Evolutionary conservation across 2,329 filamentous ascomycete genomes (phyloP).

Genomic region (Aspergillus neoniger): DNA sequence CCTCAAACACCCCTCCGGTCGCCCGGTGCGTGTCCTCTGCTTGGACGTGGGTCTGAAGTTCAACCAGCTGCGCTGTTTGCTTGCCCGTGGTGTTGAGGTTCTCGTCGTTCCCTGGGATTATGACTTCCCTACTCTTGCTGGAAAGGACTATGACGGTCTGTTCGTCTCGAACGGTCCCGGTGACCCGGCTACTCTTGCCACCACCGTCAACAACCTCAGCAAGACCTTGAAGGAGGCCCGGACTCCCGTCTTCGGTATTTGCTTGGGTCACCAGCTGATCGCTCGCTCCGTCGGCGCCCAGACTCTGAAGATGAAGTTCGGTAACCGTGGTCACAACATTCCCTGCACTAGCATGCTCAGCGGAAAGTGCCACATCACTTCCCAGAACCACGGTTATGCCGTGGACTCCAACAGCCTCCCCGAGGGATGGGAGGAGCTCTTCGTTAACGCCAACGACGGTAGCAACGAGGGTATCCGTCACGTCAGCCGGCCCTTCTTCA

Average conservation of each 20-base stretch:
- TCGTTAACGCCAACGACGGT: constrained; percentile 96
- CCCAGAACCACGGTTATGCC: constrained; percentile 96
- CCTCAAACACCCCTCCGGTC: constrained; percentile 84
- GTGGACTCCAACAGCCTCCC: constrained; percentile 79
- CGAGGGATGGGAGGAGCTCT: constrained; percentile 85
- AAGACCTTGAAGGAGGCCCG: constrained; percentile 74
- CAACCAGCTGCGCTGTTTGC: constrained; percentile 92
- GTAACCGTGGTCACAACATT: constrained; percentile 98
- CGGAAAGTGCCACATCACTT: constrained; percentile 97
- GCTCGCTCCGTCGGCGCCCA: constrained; percentile 82
- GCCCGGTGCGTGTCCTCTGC: constrained; percentile 82
- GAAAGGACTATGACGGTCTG: constrained; percentile 88
- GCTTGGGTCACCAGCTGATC: constrained; percentile 89
- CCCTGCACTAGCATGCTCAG: constrained; percentile 95
- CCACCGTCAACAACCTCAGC: constrained; percentile 76
- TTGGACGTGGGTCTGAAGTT: constrained; percentile 98
- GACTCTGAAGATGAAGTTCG: constrained; percentile 97
- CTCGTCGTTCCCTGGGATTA: constrained; percentile 96
- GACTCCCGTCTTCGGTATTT: constrained; percentile 93
- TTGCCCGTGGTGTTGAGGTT: constrained; percentile 89
- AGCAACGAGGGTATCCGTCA: constrained; percentile 98
- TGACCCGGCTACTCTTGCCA: constrained; percentile 81
- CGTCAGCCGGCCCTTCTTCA: constrained; percentile 83
- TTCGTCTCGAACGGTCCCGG: constrained; percentile 98
- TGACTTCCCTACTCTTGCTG: constrained; percentile 75